These are phyloP conservation scores for Coemansia erecta DNA, from an alignment of 192 early-diverging fungal species.

Conservation along the genomic window DNA sequence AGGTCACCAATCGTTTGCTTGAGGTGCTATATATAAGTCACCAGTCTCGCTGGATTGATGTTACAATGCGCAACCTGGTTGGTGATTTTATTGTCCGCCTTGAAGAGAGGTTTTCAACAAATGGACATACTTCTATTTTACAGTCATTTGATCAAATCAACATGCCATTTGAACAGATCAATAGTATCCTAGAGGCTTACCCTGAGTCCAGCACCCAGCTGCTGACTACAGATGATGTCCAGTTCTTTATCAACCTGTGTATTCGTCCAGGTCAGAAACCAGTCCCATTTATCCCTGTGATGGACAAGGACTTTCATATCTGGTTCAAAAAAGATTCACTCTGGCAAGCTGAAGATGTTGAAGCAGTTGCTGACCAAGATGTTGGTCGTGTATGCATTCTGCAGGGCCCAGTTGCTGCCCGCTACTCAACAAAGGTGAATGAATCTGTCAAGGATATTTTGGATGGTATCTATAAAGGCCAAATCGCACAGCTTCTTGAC, in stretches of 20 bases:
- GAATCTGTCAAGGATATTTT: slow-evolving; percentile 82
- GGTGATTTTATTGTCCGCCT: slow-evolving; percentile 84
- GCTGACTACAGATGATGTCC: slow-evolving; percentile 8
- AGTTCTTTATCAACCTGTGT: slow-evolving; percentile 9
- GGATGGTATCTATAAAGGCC: slow-evolving; percentile 74
- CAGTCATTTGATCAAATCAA: slow-evolving; percentile 15
- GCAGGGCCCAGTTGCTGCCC: slow-evolving; percentile 79
- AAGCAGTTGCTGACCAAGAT: slow-evolving; percentile 81
- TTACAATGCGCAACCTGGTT: slow-evolving; percentile 74
- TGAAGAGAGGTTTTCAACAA: slow-evolving; percentile 78
- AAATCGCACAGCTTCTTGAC: slow-evolving; percentile 68
- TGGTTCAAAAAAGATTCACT: slow-evolving; percentile 96
- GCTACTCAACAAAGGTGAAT: slow-evolving; percentile 66
- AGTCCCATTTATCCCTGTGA: slow-evolving; percentile 81
- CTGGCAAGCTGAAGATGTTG: slow-evolving; percentile 87
- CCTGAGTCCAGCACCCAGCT: slow-evolving; percentile 12
- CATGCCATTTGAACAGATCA: slow-evolving; percentile 35
- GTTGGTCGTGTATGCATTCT: slow-evolving; percentile 81
- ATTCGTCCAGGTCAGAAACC: slow-evolving; percentile 75
- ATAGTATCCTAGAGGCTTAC: slow-evolving; percentile 14
- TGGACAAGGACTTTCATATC: slow-evolving; percentile 88
- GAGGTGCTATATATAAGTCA: slow-evolving; percentile 77
- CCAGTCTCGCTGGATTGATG: slow-evolving; percentile 84
- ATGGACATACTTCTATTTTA: slow-evolving; percentile 7
- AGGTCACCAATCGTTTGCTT: slow-evolving; percentile 78